These are phyloP conservation scores for Globisporangium nagaii DNA, from an alignment of 352 stramenopile genomes.

Conservation along the genomic window DNA sequence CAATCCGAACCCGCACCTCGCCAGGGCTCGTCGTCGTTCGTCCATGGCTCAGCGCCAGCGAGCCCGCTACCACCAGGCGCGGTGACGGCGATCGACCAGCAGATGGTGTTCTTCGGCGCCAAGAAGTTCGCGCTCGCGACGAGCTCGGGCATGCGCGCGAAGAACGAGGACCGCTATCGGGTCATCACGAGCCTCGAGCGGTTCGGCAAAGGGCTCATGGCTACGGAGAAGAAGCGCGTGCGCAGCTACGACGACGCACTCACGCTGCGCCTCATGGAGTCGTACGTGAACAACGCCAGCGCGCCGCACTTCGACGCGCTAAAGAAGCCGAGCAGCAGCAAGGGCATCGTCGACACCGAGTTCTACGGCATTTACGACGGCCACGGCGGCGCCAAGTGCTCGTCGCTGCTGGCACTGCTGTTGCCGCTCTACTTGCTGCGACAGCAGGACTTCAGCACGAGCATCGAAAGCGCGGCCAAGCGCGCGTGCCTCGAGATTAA, in stretches of 20 bases:
- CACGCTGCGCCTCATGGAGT: slow-evolving; percentile 33
- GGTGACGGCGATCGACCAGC: slow-evolving; percentile 32
- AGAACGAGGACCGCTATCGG: slow-evolving; percentile 72
- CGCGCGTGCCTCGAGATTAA: slow-evolving; percentile 56
- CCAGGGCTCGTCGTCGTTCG: neutral
- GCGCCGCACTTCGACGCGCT: slow-evolving; percentile 34
- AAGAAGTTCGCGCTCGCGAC: slow-evolving; percentile 39
- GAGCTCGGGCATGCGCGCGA: slow-evolving; percentile 31
- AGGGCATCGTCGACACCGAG: slow-evolving; percentile 31
- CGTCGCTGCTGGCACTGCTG: slow-evolving; percentile 54
- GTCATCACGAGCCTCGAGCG: slow-evolving; percentile 65
- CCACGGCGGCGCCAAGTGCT: slow-evolving; percentile 57
- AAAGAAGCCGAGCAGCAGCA: slow-evolving; percentile 30
- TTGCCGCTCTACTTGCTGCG: slow-evolving; percentile 66
- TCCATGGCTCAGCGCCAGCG: slow-evolving; percentile 1
- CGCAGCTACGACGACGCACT: slow-evolving; percentile 29
- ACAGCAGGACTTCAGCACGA: slow-evolving; percentile 34
- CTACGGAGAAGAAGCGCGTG: slow-evolving; percentile 21
- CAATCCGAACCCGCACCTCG: no score
- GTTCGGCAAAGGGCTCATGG: slow-evolving; percentile 42
- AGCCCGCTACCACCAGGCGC: neutral
- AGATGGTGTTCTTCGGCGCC: slow-evolving; percentile 52
- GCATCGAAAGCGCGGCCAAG: slow-evolving; percentile 33
- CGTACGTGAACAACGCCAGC: slow-evolving; percentile 29
- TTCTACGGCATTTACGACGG: slow-evolving; percentile 79